Evolutionary conservation across 208 protist genomes (phyloP).

Genomic region (Angomonas ambiguus): DNA sequence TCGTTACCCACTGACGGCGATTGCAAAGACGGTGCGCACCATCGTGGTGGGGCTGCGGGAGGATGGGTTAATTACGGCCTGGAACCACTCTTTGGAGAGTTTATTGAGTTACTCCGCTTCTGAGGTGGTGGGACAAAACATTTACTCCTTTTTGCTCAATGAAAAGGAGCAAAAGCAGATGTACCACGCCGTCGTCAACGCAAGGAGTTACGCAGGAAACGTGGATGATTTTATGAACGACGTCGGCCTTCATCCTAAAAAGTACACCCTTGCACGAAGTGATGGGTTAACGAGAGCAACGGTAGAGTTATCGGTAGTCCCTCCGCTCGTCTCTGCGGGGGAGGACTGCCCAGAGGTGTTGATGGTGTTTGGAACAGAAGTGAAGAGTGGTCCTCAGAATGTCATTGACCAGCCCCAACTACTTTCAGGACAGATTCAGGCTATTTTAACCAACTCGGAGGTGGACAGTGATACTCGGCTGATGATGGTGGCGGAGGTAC

Average conservation of each 20-base stretch:
- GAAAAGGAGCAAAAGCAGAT: conserved; percentile 69
- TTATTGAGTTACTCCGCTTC: conserved; percentile 62
- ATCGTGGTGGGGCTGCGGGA: conserved; percentile 68
- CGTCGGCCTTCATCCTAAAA: conserved; percentile 12
- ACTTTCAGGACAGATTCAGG: conserved; percentile 55
- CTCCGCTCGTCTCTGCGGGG: conserved; percentile 49
- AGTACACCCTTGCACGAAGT: conserved; percentile 61
- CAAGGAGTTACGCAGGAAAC: conserved; percentile 62
- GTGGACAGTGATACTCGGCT: conserved; percentile 58
- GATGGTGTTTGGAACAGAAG: conserved; percentile 61
- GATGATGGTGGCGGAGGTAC: conserved; percentile 38
- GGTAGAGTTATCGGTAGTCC: conserved; percentile 50
- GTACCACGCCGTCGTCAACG: conserved; percentile 48
- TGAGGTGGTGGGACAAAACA: conserved; percentile 74
- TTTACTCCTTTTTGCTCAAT: conserved; percentile 75
- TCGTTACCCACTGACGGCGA: conserved; percentile 37
- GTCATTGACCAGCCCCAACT: conserved; percentile 59
- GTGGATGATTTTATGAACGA: conserved; percentile 32
- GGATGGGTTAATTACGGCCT: conserved; percentile 73
- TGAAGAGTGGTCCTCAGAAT: conserved; percentile 33
- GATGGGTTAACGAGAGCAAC: conserved; percentile 73
- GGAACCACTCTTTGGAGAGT: conserved; percentile 58
- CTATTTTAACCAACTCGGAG: conserved; percentile 44
- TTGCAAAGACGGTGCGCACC: conserved; percentile 17
- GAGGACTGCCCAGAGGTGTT: conserved; percentile 56